Conservation (phyloP, 1,139 yeast species). For the Debaryomyces robertsiae region DNA sequence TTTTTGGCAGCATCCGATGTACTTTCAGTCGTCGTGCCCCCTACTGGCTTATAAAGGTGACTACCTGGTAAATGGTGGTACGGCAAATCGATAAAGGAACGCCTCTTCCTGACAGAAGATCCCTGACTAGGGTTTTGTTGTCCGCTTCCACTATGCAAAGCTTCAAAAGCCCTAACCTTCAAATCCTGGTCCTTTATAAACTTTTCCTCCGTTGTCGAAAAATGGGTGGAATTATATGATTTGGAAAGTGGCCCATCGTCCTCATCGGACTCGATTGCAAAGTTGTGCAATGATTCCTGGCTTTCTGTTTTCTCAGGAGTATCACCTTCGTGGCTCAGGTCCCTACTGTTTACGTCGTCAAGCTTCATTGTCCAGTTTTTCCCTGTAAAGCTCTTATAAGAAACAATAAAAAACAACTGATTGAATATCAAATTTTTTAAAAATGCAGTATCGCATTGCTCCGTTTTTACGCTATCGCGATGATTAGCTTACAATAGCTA, state of each 20-base stretch:
- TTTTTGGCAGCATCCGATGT: conserved; percentile 35
- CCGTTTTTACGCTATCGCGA: no score
- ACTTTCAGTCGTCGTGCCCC: conserved; percentile 15
- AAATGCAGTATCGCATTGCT: no score
- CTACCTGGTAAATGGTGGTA: conserved; percentile 15
- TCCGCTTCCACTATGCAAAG: conserved; percentile 37
- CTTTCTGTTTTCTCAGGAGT: not conserved
- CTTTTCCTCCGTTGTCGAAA: conserved; percentile 68
- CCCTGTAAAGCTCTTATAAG: no score
- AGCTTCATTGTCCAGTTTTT: no score
- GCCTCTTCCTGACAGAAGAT: conserved; percentile 47
- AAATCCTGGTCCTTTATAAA: conserved; percentile 70
- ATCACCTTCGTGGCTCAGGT: no score
- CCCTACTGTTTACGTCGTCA: not conserved
- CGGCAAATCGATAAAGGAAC: conserved; percentile 55
- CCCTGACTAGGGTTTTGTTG: conserved; percentile 17
- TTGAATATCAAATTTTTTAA: no score
- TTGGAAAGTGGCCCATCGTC: conserved; percentile 33
- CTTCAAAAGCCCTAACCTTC: conserved; percentile 65
- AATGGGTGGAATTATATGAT: conserved; percentile 53
- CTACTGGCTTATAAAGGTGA: conserved; percentile 5
- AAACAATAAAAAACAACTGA: no score
- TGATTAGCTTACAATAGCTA: no score
- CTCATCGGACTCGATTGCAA: conserved; percentile 18
- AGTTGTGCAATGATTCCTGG: not conserved